Conservation (phyloP, 768 basidiomycete species). For the Lanmaoa pseudosensibilis region DNA sequence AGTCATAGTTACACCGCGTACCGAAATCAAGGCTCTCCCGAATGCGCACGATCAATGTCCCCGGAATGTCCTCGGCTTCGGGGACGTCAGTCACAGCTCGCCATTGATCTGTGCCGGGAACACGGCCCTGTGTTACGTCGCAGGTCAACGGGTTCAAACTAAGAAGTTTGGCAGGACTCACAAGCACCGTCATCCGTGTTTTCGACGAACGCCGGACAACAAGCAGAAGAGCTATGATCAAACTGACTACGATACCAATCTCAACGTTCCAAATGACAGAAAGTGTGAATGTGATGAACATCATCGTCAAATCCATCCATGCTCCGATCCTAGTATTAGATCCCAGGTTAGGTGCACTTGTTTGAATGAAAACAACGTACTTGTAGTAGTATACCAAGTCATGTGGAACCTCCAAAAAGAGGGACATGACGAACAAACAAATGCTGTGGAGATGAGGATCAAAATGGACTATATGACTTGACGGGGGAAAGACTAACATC, state of each 20-base stretch:
- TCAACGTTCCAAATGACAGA: conserved; percentile 92
- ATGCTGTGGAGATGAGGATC: conserved; percentile 49
- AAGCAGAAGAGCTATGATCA: conserved; percentile 84
- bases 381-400: conserved; percentile 84
- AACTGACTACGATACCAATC: conserved; percentile 85
- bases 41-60: conserved; percentile 85
- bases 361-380: conserved; percentile 39
- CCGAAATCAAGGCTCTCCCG: conserved; percentile 91
- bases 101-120: conserved; percentile 89
- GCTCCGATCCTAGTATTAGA: conserved; percentile 61
- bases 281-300: conserved; percentile 83
- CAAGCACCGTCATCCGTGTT: conserved; percentile 88
- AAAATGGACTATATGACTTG: conserved; percentile 3
- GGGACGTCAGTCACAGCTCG: conserved; percentile 87
- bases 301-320: conserved; percentile 87
- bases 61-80: conserved; percentile 77
- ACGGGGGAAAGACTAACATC: conserved; percentile 53
- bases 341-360: not conserved
- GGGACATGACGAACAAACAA: conserved; percentile 78
- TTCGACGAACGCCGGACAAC: conserved; percentile 89
- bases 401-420: conserved; percentile 84
- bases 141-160: not conserved
- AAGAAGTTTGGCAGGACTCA: conserved; percentile 27
- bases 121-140: conserved; percentile 58
- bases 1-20: conserved; percentile 32